Evolutionary conservation across 768 basidiomycete genomes (phyloP), one percentile per base, ranked within the genome.

Genomic region (Suillus ampliporus): DNA sequence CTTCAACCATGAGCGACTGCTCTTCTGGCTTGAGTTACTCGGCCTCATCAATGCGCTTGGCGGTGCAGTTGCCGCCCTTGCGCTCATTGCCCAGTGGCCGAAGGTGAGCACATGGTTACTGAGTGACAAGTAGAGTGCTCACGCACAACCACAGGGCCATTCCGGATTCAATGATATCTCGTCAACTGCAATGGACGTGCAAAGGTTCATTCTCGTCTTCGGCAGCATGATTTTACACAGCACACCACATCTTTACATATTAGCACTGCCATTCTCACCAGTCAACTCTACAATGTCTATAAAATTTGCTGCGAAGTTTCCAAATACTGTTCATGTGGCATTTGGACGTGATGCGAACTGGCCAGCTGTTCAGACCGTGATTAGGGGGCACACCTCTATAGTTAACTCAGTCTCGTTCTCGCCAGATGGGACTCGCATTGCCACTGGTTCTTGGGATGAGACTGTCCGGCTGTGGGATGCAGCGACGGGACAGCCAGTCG

Each of bases 161-260:
- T 31, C 28, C 19, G 61, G 43, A 19, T 62, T 41, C 35, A 54
- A 62, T 35, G 43, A 62, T 46, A 56, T 46, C 11, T 23, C 23
- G 38, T 38, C 40, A 3, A 43, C 47, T 19, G 64, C 58, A 8
- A 34, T 48, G 13, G 69, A 71, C 48, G 52, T 47, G 1, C 28
- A 43, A 4, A 60, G 58, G 47, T 70, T 70, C 50, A 60, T 70
- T 14, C 28, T 41, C 19, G 35, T 52, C 5, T 72, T 72, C 43
- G 48, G 15, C n/a, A 23, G 26, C 43, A 34, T 58, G 7, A 68
- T 71, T 9, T n/a, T 60, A 28, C 61, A 68, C 31, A 68, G 65
- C 63, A 64, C 61, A 2, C 71, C 71, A 4, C 71, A 72, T 41
- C 66, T 72, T 17, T 72, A 72, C 57, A 9, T 71, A 19, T 72